phyloP scores from a whole-genome alignment of 140 eudicot genomes.

The Anethum foeniculum region DNA sequence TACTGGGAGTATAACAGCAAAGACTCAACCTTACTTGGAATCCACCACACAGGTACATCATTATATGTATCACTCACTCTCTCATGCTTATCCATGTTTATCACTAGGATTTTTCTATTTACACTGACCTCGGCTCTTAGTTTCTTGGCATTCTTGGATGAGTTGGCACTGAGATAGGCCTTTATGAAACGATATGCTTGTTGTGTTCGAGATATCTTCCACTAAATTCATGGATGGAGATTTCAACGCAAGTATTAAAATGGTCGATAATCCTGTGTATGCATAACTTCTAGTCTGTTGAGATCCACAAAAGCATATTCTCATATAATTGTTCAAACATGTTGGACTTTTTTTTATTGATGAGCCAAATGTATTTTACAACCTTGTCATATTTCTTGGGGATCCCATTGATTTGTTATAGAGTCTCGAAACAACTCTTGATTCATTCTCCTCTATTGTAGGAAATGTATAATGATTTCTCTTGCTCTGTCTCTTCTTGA shows the following conservation, averaged over 20 bases:
- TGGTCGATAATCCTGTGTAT: no score
- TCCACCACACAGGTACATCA: slow-evolving; percentile 21
- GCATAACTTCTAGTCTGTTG: no score
- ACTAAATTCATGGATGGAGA: slow-evolving; percentile 20
- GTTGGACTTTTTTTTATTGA: not conserved
- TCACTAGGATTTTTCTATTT: slow-evolving; percentile 6
- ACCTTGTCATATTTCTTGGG: not conserved
- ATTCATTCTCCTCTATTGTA: no score
- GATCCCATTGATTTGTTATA: not conserved
- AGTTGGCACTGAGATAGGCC: slow-evolving; percentile 21
- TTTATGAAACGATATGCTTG: slow-evolving; percentile 3
- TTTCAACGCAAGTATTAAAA: slow-evolving; percentile 21
- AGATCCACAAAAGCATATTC: no score
- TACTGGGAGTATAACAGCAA: not conserved
- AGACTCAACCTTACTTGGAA: not conserved
- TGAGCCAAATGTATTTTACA: not conserved
- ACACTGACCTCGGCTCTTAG: slow-evolving; percentile 19
- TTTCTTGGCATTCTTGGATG: slow-evolving; percentile 19
- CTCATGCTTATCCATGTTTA: slow-evolving; percentile 28
- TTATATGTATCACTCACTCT: slow-evolving; percentile 18
- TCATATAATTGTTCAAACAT: not conserved
- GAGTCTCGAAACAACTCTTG: no score
- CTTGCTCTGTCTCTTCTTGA: no score
- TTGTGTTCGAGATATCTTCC: slow-evolving; percentile 11
- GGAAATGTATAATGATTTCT: no score